phyloP scores from a whole-genome alignment of 2,329 filamentous ascomycete genomes.

The Nemania sp. region DNA sequence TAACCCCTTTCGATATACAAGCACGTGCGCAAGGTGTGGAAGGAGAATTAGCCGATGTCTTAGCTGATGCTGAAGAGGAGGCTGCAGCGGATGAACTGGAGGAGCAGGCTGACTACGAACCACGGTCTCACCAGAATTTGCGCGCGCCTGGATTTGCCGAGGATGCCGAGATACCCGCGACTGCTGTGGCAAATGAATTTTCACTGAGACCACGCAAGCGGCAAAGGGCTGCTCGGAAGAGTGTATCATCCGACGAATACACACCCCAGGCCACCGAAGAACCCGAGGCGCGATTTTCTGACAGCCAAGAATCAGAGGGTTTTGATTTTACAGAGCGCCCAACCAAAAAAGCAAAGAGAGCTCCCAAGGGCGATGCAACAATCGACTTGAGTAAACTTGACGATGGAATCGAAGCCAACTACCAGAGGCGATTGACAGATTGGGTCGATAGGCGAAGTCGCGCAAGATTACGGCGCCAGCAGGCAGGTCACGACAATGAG shows the following conservation, averaged over 20 bases:
- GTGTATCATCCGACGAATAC: slow-evolving; percentile 51
- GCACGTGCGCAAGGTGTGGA: slow-evolving; percentile 63
- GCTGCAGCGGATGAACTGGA: slow-evolving; percentile 54
- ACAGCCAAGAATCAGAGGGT: slow-evolving; percentile 44
- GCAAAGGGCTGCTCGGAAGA: slow-evolving; percentile 45
- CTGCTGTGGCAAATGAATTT: slow-evolving; percentile 55
- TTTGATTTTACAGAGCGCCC: slow-evolving; percentile 45
- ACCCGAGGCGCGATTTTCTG: slow-evolving; percentile 37
- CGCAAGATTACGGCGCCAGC: slow-evolving; percentile 54
- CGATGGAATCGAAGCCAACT: slow-evolving; percentile 84
- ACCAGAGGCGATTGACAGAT: slow-evolving; percentile 71
- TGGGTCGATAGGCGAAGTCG: slow-evolving; percentile 71
- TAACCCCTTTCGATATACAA: slow-evolving; percentile 87
- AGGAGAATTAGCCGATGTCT: slow-evolving; percentile 73
- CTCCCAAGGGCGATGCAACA: slow-evolving; percentile 44
- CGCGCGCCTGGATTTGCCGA: slow-evolving; percentile 73
- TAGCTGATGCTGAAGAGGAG: slow-evolving; percentile 83
- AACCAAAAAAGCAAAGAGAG: slow-evolving; percentile 48
- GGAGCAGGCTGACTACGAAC: slow-evolving; percentile 48
- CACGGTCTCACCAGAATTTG: slow-evolving; percentile 71
- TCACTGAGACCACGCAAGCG: slow-evolving; percentile 63
- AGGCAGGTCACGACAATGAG: slow-evolving; percentile 38
- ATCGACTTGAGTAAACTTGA: slow-evolving; percentile 67
- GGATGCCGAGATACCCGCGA: slow-evolving; percentile 43
- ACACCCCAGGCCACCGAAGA: slow-evolving; percentile 40